Percentiles rank a stretch among this genome's conserved stretches.
Evolutionary conservation across 1,284 basidiomycete genomes (phyloP).

Genomic region (Cerrena zonata): DNA sequence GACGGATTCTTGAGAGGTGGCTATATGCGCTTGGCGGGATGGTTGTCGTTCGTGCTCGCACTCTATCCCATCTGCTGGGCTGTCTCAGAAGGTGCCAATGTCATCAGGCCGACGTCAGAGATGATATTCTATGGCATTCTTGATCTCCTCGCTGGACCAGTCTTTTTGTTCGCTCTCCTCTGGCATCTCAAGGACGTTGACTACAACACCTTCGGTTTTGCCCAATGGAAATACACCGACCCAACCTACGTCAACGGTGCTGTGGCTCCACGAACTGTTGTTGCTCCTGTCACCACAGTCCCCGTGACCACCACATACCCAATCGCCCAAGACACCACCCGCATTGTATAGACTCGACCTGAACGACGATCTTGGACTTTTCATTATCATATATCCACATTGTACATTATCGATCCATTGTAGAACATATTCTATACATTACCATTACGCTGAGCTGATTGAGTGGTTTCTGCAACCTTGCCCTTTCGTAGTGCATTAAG

Average conservation of each 20-base stretch:
- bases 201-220: conserved; percentile 20
- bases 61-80: conserved; percentile 48
- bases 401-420: too few relatives aligned
- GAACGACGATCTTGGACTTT: too few relatives aligned
- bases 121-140: conserved; percentile 58
- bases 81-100: conserved; percentile 42
- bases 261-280: too few relatives aligned
- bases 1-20: conserved; percentile 32
- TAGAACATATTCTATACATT: too few relatives aligned
- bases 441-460: too few relatives aligned
- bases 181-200: conserved; percentile 23
- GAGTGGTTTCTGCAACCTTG: conserved; percentile 54
- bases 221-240: conserved; percentile 25
- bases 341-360: too few relatives aligned
- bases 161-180: conserved; percentile 36
- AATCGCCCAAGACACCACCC: too few relatives aligned
- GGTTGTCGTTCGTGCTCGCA: conserved; percentile 45
- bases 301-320: too few relatives aligned
- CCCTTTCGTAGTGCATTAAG: conserved; percentile 39
- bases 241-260: too few relatives aligned
- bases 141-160: conserved; percentile 50
- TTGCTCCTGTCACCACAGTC: too few relatives aligned
- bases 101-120: conserved; percentile 38
- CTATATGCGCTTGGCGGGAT: conserved; percentile 36
- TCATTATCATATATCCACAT: too few relatives aligned